Base-by-base conservation (phyloP, 805 yeast species). In the Cyberlindnera mrakii region DNA sequence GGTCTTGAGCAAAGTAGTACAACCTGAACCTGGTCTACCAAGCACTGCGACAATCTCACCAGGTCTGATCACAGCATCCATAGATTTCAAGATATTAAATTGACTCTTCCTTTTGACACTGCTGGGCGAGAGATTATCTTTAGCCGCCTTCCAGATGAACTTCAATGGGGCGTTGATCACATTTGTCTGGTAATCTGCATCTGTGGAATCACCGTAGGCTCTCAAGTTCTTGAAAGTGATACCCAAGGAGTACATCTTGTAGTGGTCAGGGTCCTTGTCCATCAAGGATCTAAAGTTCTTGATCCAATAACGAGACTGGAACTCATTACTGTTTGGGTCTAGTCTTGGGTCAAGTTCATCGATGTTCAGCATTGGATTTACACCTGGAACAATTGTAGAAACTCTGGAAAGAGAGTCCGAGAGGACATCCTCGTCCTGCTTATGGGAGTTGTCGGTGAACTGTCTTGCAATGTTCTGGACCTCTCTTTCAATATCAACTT, bases 1-100 rank as follows among this genome's bases (percentile, higher is more conserved):
- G 5, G 82, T 65, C 54, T 78, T 78, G 51, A 80, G 65, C 40
- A 78, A 64, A 5, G 85, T 78, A 6, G 85, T 67, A 53, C 86
- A 80, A 35, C 86, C 86, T 30, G 84, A 72, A 53, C 91, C 91
- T 1, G 91, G 91, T 62, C 90, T 74, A 45, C 93, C 91, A 37
- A 84, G 66, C 9, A 84, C 90, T 41, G 83, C 85, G 4, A 83
- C 76, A 36, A 82, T 67, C 48, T 81, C 81, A 43, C 89, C 89
- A 3, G 89, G 83, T 42, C 65, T 66, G 34, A 76, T 57, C 14
- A 74, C 49, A 17, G 81, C 85, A 47, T 78, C 82, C 75, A 74
- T 70, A 14, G 75, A 61, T 52, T 72, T 74, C 57, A 73, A 67
- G 49, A 69, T 77, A 51, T 64, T 74, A 51, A 64, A 77, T 43